A percentile compares a stretch with the other conserved stretches of the same genome.
Conservation (phyloP, 108 stramenopile species). For the Fragilariopsis cylindrus region DNA sequence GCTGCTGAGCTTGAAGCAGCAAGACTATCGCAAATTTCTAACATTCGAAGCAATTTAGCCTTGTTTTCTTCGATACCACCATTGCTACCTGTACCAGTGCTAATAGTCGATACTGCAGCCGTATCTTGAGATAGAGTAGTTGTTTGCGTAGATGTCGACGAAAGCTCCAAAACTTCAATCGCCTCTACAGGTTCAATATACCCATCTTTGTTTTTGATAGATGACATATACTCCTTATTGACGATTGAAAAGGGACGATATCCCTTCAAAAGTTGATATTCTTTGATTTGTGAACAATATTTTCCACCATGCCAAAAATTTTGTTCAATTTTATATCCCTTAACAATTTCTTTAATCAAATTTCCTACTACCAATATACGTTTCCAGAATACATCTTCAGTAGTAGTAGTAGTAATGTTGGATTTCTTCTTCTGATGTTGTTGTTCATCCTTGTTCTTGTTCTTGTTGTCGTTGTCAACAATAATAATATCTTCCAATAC, state of each 20-base stretch:
- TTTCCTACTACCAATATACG: conserved; percentile 23
- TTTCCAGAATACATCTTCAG: conserved; percentile 26
- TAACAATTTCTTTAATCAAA: conserved; percentile 4
- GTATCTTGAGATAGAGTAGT: conserved; percentile 22
- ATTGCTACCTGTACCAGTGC: not conserved
- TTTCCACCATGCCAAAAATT: not conserved
- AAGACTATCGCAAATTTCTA: conserved; percentile 16
- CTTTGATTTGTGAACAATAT: conserved; percentile 12
- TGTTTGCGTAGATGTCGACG: not conserved
- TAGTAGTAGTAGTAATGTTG: not conserved
- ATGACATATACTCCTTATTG: not conserved
- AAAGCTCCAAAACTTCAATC: conserved; percentile 23
- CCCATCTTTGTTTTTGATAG: not conserved
- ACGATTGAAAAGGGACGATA: conserved; percentile 37
- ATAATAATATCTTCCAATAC: not conserved
- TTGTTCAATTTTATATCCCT: not conserved
- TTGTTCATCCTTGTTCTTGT: no score
- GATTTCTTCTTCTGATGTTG: not conserved
- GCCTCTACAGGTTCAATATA: conserved; percentile 21
- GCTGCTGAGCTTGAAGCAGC: not conserved
- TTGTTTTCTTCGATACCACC: conserved; percentile 3
- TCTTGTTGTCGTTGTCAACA: no score
- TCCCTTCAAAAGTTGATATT: conserved; percentile 37
- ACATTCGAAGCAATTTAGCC: conserved; percentile 14
- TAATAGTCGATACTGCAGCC: conserved; percentile 1